phyloP scores from a whole-genome alignment of 139 green algal species.

The Haematococcus sp. region DNA sequence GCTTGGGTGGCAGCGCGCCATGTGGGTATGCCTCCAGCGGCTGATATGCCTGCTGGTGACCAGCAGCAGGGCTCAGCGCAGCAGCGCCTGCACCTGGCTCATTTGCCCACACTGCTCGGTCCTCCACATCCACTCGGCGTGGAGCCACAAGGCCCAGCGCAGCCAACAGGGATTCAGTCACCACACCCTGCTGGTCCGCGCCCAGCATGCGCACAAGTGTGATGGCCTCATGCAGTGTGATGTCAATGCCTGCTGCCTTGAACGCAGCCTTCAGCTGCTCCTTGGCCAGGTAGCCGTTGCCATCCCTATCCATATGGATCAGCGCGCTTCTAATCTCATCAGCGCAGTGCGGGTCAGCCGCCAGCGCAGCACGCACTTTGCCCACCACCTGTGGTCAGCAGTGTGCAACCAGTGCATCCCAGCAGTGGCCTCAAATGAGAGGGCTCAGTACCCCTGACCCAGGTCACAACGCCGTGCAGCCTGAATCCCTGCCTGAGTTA shows the following conservation, averaged over 20 bases:
- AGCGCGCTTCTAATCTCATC: slow-evolving; percentile 25
- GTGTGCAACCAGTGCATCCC: too few relatives aligned
- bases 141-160: slow-evolving; percentile 1
- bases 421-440: too few relatives aligned
- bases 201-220: slow-evolving; percentile 35
- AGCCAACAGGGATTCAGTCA: slow-evolving; percentile 23
- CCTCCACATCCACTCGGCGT: neutral
- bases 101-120: too few relatives aligned
- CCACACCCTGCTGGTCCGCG: slow-evolving; percentile 31
- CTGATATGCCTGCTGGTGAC: neutral
- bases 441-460: too few relatives aligned
- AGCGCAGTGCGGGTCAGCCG: slow-evolving; percentile 1
- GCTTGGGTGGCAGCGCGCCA: neutral
- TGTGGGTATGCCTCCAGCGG: neutral
- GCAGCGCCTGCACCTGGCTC: too few relatives aligned
- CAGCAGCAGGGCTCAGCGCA: too few relatives aligned
- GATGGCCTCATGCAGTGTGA: slow-evolving; percentile 31
- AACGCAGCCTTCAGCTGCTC: slow-evolving; percentile 19
- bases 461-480: too few relatives aligned
- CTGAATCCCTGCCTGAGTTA: too few relatives aligned
- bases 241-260: slow-evolving; percentile 1
- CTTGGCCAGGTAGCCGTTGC: slow-evolving; percentile 23
- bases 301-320: slow-evolving; percentile 37
- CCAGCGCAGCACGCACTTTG: slow-evolving; percentile 9
- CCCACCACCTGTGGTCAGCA: slow-evolving; percentile 28